Base-by-base conservation (phyloP, 2,329 filamentous ascomycete genomes). In the Paracamarosporium sp. region DNA sequence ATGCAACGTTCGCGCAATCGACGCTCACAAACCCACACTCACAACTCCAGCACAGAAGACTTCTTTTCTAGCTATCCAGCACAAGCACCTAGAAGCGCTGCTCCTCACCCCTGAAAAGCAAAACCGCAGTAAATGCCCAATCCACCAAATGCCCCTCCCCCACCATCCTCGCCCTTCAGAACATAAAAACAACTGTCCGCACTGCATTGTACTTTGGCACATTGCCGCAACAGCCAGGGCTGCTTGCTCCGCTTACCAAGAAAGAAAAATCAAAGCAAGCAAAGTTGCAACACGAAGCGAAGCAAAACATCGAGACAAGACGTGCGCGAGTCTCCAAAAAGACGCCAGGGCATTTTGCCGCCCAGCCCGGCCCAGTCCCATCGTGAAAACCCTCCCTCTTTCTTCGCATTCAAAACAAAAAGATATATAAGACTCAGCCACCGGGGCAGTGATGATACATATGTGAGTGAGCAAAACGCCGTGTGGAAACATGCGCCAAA, bases 391-490 rank as follows among this genome's bases (percentile, higher is more conserved):
- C 22, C 28, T 33, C 12, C 25, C 9, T 25, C 40, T 13, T 24
- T n/a, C n/a, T n/a, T n/a, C n/a, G n/a, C 15, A 28, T 17, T 8
- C 24, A n/a, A 17, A 45, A 28, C 12, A n/a, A 46, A 53, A 38
- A 46, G 31, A 51, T 28, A 56, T 36, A 44, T 46, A 50, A 41
- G 53, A 50, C 12, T 51, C 55, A 53, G 55, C 55, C 55, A 46
- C 55, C 55, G 31, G 55, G 55, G 55, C 55, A 48, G 27, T 57
- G 48, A 57, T 57, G 33, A 24, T 57, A 57, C 55, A 57, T 36
- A 17, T 30, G 30, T 12, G 27, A 22, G 22, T 17, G 22, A 28
- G n/a, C n/a, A 35, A 20, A 36, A 44, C 46, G 53, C 36, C 53
- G 20, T 25, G 28, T 50, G 44, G 38, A 30, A 44, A 55, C 44